Base-by-base conservation (phyloP, 768 basidiomycete species). In the Pisolithus albus region DNA sequence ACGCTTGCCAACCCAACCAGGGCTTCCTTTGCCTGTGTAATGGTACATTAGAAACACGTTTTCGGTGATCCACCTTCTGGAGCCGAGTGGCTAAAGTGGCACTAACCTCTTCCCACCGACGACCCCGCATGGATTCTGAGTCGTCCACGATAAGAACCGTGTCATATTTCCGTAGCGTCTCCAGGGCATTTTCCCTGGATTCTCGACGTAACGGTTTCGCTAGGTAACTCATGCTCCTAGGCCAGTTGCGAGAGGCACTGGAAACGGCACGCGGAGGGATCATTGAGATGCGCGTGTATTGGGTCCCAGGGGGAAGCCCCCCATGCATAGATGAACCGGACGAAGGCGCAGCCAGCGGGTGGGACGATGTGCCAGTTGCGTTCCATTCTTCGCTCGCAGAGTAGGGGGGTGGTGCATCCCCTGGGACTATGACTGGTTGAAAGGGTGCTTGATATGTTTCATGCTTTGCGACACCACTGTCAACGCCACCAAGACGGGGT, bases 91-190 rank as follows among this genome's bases (percentile, higher is more conserved):
- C 23, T n/a, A 42, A 5, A 15, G 13, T 6, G 8, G 13, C 5
- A 45, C 56, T 13, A 28, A 81, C 81, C 70, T 81, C 78, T 11
- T 54, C 46, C 83, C 83, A 85, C 10, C 68, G 66, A 2, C 46
- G 43, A 2, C 72, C 73, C 5, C 47, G 51, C 83, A 84, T 84
- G 3, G 81, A 82, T 7, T 62, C 63, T 4, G 83, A 84, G 61
- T 84, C 83, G 61, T 83, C 81, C 49, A 85, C 70, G 38, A 84
- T 61, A 41, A 84, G 64, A 10, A 82, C 72, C 0, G 81, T 84
- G 50, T 84, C 72, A 53, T 80, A 84, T 48, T 71, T 62, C 28
- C 63, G 56, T 5, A 82, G 61, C 32, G 64, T 70, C 28, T 74
- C 64, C 1, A 67, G 46, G 1, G 63, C 67, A 11, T 67, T 55